A percentile compares a stretch with the other conserved stretches of the same genome.
phyloP scores from a whole-genome alignment of 2,329 filamentous ascomycete genomes.

The Pseudogymnoascus sp. region DNA sequence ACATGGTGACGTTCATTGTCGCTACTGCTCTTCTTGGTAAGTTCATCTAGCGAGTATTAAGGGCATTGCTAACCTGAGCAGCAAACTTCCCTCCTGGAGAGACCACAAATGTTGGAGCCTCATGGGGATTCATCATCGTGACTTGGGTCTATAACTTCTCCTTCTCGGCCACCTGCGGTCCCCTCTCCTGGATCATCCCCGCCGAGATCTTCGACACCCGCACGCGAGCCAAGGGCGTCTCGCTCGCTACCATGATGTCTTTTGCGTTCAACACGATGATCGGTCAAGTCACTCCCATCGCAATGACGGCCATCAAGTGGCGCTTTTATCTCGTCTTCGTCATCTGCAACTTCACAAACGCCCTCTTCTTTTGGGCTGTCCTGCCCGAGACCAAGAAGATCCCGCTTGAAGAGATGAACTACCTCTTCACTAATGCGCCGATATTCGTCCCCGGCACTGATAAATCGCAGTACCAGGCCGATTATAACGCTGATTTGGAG shows the following conservation, averaged over 20 bases:
- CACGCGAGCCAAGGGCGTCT: slow-evolving; percentile 66
- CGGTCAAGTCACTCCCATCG: slow-evolving; percentile 56
- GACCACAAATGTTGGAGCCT: slow-evolving; percentile 43
- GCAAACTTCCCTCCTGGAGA: slow-evolving; percentile 50
- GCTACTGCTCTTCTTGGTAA: slow-evolving; percentile 43
- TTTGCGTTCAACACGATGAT: slow-evolving; percentile 75
- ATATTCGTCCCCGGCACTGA: slow-evolving; percentile 52
- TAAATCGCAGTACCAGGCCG: slow-evolving; percentile 40
- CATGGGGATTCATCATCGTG: slow-evolving; percentile 67
- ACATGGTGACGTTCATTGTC: slow-evolving; percentile 65
- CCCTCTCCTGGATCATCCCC: slow-evolving; percentile 53
- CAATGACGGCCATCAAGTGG: slow-evolving; percentile 39
- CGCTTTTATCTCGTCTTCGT: slow-evolving; percentile 49
- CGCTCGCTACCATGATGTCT: slow-evolving; percentile 62
- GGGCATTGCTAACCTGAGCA: slow-evolving; percentile 14
- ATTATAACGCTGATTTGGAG: slow-evolving; percentile 46
- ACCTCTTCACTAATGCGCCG: slow-evolving; percentile 56
- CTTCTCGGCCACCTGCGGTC: slow-evolving; percentile 63
- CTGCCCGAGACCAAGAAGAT: slow-evolving; percentile 58
- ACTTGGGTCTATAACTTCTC: slow-evolving; percentile 78
- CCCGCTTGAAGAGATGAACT: slow-evolving; percentile 61
- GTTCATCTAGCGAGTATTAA: slow-evolving; percentile 10
- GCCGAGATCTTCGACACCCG: slow-evolving; percentile 72
- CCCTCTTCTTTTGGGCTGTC: slow-evolving; percentile 58
- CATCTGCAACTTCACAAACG: slow-evolving; percentile 61